Base-by-base conservation (phyloP, 2,329 filamentous ascomycete genomes). In the Rhytidhysteron rufulum region DNA sequence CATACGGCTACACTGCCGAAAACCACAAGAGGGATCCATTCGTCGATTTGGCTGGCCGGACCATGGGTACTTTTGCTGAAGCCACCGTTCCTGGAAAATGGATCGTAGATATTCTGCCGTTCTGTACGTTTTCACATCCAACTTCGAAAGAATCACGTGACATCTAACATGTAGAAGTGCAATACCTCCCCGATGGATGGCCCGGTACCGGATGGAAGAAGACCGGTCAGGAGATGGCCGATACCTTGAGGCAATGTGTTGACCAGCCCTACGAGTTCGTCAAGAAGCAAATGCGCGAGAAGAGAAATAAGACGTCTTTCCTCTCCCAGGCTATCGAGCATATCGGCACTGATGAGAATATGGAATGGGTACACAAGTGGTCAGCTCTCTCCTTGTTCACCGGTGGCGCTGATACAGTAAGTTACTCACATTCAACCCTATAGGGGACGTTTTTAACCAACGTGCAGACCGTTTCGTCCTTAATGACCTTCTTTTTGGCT, bases 401-500 rank as follows among this genome's bases (percentile, higher is more conserved):
- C 2, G 68, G 55, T 3, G 68, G 63, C 11, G 59, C 66, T 5
- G 68, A 71, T 41, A 71, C 68, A n/a, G n/a, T n/a, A n/a, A n/a
- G n/a, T n/a, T n/a, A n/a, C n/a, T n/a, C n/a, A 1, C n/a, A 71
- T 10, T 29, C 25, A 29, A 29, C 25, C 25, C n/a, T n/a, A 29
- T 29, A n/a, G 25, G 9, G n/a, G 9, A 29, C 25, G n/a, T 29
- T 29, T 9, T n/a, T 29, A 29, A 29, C 25, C 25, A n/a, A n/a
- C n/a, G n/a, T n/a, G n/a, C n/a, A n/a, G 31, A 35, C 61, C 5
- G 61, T 68, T 1, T 66, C 55, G 2, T 53, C 63, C 0, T 42
- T 69, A 3, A 36, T 48, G 5, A 46, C 36, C 0, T 76, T 77
- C 47, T 55, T 72, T 5, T 61, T 77, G 0, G 73, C 72, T 0